Conservation (phyloP, 441 rosid species). For the Bocquillonia castaneifolia region DNA sequence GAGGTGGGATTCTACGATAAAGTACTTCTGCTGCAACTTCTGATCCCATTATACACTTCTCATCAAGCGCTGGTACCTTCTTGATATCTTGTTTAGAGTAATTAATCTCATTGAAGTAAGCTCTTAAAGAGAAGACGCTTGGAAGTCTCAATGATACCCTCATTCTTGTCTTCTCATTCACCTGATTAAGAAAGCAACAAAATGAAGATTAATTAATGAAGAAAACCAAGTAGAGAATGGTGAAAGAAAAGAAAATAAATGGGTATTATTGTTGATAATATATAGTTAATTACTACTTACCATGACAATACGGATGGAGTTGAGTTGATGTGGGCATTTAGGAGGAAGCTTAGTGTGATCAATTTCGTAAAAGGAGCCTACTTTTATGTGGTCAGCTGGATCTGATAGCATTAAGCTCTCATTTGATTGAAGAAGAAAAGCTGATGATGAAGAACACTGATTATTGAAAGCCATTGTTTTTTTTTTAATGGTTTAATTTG, state of each 20-base stretch:
- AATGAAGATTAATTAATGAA: no score
- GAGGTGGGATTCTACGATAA: slow-evolving; percentile 49
- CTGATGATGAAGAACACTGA: background rate
- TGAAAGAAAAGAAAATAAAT: background rate
- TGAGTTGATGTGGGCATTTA: slow-evolving; percentile 55
- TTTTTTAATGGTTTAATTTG: background rate
- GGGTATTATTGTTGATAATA: background rate
- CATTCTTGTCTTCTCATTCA: slow-evolving; percentile 52
- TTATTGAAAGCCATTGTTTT: background rate
- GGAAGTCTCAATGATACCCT: slow-evolving; percentile 68
- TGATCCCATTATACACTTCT: slow-evolving; percentile 48
- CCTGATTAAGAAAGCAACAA: slow-evolving; percentile 38
- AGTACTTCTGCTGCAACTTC: slow-evolving; percentile 61
- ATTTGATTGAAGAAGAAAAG: background rate
- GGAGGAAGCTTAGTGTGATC: slow-evolving; percentile 55
- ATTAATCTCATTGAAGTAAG: slow-evolving; percentile 40
- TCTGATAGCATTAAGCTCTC: slow-evolving; percentile 17
- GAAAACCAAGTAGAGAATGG: background rate
- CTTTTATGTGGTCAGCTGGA: slow-evolving; percentile 46
- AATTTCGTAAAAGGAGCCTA: slow-evolving; percentile 71
- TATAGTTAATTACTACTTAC: slow-evolving; percentile 27
- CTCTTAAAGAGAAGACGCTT: slow-evolving; percentile 48
- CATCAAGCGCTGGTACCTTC: slow-evolving; percentile 64
- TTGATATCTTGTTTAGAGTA: slow-evolving; percentile 29
- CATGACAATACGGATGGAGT: slow-evolving; percentile 59